A percentile compares a stretch with the other conserved stretches of the same genome.
phyloP scores from a whole-genome alignment of 1,139 yeast species.

The Suhomyces kunorum region DNA sequence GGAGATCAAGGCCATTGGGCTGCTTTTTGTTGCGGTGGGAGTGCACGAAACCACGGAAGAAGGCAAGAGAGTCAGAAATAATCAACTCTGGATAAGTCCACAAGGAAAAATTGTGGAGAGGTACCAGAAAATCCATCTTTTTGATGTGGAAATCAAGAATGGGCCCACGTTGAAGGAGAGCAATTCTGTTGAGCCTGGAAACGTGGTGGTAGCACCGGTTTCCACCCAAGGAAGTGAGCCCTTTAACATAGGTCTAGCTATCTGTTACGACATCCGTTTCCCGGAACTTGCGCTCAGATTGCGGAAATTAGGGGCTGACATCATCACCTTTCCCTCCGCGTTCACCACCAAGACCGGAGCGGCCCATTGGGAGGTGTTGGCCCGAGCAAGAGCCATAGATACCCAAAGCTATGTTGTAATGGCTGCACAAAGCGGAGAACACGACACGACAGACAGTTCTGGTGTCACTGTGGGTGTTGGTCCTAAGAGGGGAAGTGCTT shows the following conservation, averaged over 20 bases:
- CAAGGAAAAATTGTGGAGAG: slow-evolving; percentile 63
- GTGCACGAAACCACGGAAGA: slow-evolving; percentile 70
- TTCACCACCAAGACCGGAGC: slow-evolving; percentile 89
- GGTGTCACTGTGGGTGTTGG: too few relatives aligned
- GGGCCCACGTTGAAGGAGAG: slow-evolving; percentile 78
- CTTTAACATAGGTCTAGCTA: slow-evolving; percentile 71
- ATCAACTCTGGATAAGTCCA: slow-evolving; percentile 67
- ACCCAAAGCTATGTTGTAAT: slow-evolving; percentile 83
- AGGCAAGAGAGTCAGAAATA: slow-evolving; percentile 58
- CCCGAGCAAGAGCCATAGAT: slow-evolving; percentile 82
- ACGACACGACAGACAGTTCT: slow-evolving; percentile 47
- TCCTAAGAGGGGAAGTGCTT: background rate
- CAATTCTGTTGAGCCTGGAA: slow-evolving; percentile 80
- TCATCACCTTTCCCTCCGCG: slow-evolving; percentile 84
- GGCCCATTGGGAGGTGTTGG: slow-evolving; percentile 85
- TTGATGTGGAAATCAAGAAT: slow-evolving; percentile 79
- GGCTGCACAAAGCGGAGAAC: slow-evolving; percentile 90
- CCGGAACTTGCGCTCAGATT: slow-evolving; percentile 75
- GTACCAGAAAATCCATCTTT: slow-evolving; percentile 85
- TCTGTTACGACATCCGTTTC: slow-evolving; percentile 87
- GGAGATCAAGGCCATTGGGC: slow-evolving; percentile 43
- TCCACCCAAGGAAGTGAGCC: slow-evolving; percentile 38
- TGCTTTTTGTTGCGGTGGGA: slow-evolving; percentile 55
- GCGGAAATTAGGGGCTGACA: slow-evolving; percentile 71
- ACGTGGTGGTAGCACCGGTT: slow-evolving; percentile 54